Evolutionary conservation across 306 rosid genomes (phyloP), one percentile per base, ranked within the genome.

Genomic region (Cucurbita pepo): DNA sequence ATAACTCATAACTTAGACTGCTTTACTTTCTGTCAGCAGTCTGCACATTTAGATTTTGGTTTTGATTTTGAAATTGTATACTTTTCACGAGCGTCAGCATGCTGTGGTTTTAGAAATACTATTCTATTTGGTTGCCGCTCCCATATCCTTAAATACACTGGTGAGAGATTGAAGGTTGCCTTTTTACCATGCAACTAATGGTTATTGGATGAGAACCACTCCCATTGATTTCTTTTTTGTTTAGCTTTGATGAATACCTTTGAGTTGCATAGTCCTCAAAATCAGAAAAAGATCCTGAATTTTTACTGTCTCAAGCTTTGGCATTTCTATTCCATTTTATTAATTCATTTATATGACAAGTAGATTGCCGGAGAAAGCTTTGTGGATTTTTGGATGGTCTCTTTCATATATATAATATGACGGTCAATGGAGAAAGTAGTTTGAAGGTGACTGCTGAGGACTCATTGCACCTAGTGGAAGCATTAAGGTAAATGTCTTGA

Each of bases 361-460:
- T 77, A 95, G 99, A 95, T 79, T 95, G 99, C 81, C 91, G 99
- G 75, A 89, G 80, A 86, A 95, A 91, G 87, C 96, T 95, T 57
- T 88, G 91, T 64, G 99, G 99, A 81, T 91, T 87, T 80, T 79
- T 95, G 81, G 96, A 95, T 56, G 97, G 96, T 71, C 88, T 95
- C 76, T 91, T 95, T 79, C 93, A 91, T 80, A 89, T 89, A 82
- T 95, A 95, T 79, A 91, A 86, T 76, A 75, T 76, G 84, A 89
- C 95, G 54, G 89, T 91, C 77, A 86, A 56, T 76, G 99, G 98
- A 62, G 97, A 95, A 85, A 90, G 88, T 73, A 89, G 86, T 82
- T 83, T 86, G 78, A 95, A 95, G 84, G 92, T 95, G 72, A 87
- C 96, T 77, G 91, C 97, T 57, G 97, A 95, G 65, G 99, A 95